These are phyloP conservation scores for Aspergillus sp. DNA, from an alignment of 2,329 filamentous ascomycete genomes.

Conservation along the genomic window DNA sequence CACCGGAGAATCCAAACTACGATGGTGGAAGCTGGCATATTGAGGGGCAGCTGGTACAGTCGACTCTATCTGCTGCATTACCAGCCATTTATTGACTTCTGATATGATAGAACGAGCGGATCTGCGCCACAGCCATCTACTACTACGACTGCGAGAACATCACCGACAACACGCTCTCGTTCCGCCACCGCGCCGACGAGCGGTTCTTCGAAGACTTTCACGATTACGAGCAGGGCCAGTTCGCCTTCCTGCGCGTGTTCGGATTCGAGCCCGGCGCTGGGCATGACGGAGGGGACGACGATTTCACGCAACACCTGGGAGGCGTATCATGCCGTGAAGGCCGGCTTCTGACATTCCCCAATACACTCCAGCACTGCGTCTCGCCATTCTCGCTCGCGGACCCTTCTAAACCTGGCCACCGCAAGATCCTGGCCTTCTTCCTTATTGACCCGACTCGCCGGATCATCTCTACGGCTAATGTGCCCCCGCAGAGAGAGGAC, in stretches of 20 bases:
- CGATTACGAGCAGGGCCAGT: conserved; percentile 2
- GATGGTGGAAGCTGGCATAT: conserved; percentile 44
- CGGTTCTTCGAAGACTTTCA: background rate
- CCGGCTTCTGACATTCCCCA: conserved; percentile 5
- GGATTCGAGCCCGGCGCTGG: background rate
- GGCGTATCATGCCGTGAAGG: background rate
- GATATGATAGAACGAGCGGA: conserved; percentile 56
- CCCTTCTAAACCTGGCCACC: background rate
- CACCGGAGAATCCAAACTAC: conserved; percentile 58
- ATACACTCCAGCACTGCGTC: conserved; percentile 3
- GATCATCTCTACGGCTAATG: conserved; percentile 9
- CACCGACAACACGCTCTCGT: conserved; percentile 52
- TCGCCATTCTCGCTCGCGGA: conserved; percentile 3
- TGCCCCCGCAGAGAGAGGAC: conserved; percentile 11
- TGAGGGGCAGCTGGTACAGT: conserved; percentile 40
- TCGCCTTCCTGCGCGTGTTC: conserved; percentile 3
- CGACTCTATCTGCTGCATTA: background rate
- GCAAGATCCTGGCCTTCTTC: conserved; percentile 1
- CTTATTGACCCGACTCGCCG: conserved; percentile 9
- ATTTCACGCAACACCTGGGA: conserved; percentile 14
- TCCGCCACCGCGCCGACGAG: conserved; percentile 41
- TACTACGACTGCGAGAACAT: conserved; percentile 66
- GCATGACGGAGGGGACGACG: conserved; percentile 11
- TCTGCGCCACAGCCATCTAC: conserved; percentile 63
- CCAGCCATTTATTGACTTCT: background rate